Percentiles rank a stretch among this genome's conserved stretches.
Conservation (phyloP, 768 basidiomycete genomes). For the Lentinula edodes region DNA sequence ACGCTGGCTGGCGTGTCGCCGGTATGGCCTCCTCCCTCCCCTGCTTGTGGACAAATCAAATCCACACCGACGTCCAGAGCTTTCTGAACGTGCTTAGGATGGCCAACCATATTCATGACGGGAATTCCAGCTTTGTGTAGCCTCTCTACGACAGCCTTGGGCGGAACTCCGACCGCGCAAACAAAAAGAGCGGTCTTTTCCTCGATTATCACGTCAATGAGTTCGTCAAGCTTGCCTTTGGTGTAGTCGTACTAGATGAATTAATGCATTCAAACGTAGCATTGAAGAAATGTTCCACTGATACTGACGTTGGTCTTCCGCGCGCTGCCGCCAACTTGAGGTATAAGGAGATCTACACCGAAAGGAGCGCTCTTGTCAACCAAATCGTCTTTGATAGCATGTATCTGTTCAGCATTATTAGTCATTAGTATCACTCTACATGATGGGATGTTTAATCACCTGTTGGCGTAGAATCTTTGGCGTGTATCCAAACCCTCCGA, state of each 20-base stretch:
- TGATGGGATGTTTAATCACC: slow-evolving; percentile 31
- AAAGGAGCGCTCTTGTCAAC: slow-evolving; percentile 76
- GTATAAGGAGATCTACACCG: slow-evolving; percentile 87
- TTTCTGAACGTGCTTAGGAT: slow-evolving; percentile 82
- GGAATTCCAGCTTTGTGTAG: slow-evolving; percentile 82
- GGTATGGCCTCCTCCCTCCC: slow-evolving; percentile 88
- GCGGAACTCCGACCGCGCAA: slow-evolving; percentile 86
- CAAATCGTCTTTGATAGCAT: slow-evolving; percentile 65
- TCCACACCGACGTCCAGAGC: slow-evolving; percentile 84
- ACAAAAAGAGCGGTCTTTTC: slow-evolving; percentile 88
- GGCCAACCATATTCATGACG: slow-evolving; percentile 96
- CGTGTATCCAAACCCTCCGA: slow-evolving; percentile 86
- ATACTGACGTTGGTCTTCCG: slow-evolving; percentile 80
- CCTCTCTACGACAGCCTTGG: slow-evolving; percentile 70
- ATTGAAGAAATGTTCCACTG: not conserved
- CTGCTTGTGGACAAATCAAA: slow-evolving; percentile 91
- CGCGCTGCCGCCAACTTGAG: slow-evolving; percentile 81
- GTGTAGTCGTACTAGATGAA: slow-evolving; percentile 75
- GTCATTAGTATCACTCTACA: not conserved
- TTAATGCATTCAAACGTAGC: not conserved
- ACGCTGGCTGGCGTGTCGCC: slow-evolving; percentile 54
- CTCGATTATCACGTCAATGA: slow-evolving; percentile 89
- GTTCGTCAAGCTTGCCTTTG: slow-evolving; percentile 74
- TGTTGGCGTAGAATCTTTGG: slow-evolving; percentile 76
- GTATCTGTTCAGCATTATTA: slow-evolving; percentile 44